phyloP scores from a whole-genome alignment of 2,329 filamentous ascomycete genomes.

The Ophiostoma himal-ulmi region DNA sequence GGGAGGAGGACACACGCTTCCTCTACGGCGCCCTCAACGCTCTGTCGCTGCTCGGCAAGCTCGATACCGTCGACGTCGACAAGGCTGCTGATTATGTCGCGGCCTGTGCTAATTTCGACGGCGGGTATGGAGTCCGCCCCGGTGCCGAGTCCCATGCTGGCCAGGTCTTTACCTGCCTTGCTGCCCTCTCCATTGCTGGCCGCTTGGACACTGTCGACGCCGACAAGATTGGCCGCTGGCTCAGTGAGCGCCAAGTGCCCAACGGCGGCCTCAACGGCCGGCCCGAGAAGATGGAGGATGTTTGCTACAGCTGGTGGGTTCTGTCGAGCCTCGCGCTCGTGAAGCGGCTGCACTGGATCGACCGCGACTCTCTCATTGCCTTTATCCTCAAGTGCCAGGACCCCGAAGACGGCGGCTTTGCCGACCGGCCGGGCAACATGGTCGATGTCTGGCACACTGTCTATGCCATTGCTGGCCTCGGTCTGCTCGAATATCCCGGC shows the following conservation, averaged over 20 bases:
- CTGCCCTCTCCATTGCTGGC: constrained; percentile 75
- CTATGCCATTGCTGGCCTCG: constrained; percentile 84
- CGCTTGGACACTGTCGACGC: constrained; percentile 75
- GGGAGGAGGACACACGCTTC: constrained; percentile 91
- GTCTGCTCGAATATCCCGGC: constrained; percentile 70
- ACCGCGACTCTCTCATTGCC: constrained; percentile 65
- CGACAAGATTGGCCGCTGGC: constrained; percentile 79
- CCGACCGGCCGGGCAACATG: constrained; percentile 87
- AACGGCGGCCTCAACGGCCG: constrained; percentile 87
- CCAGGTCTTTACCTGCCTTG: constrained; percentile 92
- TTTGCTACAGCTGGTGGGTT: constrained; percentile 99
- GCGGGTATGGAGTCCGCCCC: constrained; percentile 82
- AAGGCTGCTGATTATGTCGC: constrained; percentile 75
- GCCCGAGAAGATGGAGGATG: constrained; percentile 92
- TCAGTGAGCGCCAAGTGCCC: constrained; percentile 85
- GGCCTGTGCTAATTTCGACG: constrained; percentile 87
- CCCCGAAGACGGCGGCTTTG: constrained; percentile 72
- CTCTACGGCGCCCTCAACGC: constrained; percentile 86
- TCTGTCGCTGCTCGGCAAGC: constrained; percentile 71
- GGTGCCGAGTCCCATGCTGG: constrained; percentile 92
- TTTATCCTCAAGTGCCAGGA: constrained; percentile 93
- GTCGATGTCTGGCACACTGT: constrained; percentile 95
- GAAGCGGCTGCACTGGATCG: constrained; percentile 84
- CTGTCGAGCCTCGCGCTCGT: constrained; percentile 88
- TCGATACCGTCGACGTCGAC: constrained; percentile 68